phyloP scores from a whole-genome alignment of 768 basidiomycete species.

The Russula vinacea region DNA sequence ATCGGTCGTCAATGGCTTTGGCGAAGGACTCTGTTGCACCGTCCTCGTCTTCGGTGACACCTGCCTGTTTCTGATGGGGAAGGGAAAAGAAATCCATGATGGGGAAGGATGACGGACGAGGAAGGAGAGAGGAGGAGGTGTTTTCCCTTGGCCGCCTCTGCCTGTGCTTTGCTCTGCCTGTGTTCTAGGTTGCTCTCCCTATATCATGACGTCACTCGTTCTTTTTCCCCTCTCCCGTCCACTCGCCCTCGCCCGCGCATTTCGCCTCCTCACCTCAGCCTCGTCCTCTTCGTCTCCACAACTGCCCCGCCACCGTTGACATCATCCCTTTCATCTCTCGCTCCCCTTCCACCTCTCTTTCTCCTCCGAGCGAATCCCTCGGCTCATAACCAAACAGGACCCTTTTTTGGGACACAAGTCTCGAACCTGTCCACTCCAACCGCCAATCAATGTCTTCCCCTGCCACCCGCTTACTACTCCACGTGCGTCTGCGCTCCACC shows the following conservation, averaged over 20 bases:
- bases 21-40: conserved; percentile 48
- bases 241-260: neutral
- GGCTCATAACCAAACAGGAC: neutral
- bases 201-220: conserved; percentile 22
- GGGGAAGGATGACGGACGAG: neutral
- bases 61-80: conserved; percentile 18
- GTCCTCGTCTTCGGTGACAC: conserved; percentile 23
- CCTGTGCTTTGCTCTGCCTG: conserved; percentile 6
- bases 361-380: neutral
- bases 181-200: conserved; percentile 20
- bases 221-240: neutral
- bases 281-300: neutral
- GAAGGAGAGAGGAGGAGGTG: conserved; percentile 11
- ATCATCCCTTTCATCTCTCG: neutral
- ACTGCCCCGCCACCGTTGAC: neutral
- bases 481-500: conserved; percentile 24
- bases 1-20: conserved; percentile 50
- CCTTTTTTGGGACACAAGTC: conserved; percentile 16
- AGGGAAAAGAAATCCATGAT: conserved; percentile 33
- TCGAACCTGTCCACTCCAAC: conserved; percentile 16
- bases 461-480: conserved; percentile 10
- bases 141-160: neutral
- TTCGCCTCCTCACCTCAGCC: neutral
- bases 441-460: conserved; percentile 18
- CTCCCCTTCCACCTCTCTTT: neutral